These are phyloP conservation scores for Syzygium jambos DNA, from an alignment of 345 rosid species.

Conservation along the genomic window DNA sequence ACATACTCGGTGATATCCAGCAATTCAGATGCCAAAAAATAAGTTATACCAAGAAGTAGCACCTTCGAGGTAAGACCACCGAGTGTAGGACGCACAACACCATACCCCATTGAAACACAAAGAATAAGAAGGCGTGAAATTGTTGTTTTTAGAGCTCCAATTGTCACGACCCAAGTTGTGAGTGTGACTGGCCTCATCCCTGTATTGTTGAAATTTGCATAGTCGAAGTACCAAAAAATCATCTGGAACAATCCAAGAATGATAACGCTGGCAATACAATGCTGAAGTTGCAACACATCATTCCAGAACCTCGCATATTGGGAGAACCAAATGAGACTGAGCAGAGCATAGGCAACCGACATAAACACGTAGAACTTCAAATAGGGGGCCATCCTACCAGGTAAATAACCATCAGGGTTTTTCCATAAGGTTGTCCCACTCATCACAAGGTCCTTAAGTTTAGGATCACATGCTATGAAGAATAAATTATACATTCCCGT, in stretches of 20 bases:
- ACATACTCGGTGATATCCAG: constrained; percentile 84
- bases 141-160: constrained; percentile 79
- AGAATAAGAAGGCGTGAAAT: constrained; percentile 73
- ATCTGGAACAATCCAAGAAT: constrained; percentile 83
- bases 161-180: constrained; percentile 84
- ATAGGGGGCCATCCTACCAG: constrained; percentile 96
- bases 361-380: constrained; percentile 70
- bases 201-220: constrained; percentile 63
- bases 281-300: constrained; percentile 89
- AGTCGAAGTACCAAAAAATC: constrained; percentile 87
- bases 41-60: constrained; percentile 76
- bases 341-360: constrained; percentile 64
- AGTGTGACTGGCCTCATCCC: constrained; percentile 74
- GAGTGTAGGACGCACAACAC: constrained; percentile 93
- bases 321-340: constrained; percentile 63
- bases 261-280: constrained; percentile 70
- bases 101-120: constrained; percentile 91
- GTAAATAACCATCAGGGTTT: constrained; percentile 86
- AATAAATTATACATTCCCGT: constrained; percentile 94
- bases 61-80: constrained; percentile 98
- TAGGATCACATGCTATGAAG: constrained; percentile 83
- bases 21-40: constrained; percentile 85
- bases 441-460: constrained; percentile 65
- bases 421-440: constrained; percentile 94
- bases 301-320: constrained; percentile 76